phyloP scores from a whole-genome alignment of 805 yeast species.

The Millerago galiae region DNA sequence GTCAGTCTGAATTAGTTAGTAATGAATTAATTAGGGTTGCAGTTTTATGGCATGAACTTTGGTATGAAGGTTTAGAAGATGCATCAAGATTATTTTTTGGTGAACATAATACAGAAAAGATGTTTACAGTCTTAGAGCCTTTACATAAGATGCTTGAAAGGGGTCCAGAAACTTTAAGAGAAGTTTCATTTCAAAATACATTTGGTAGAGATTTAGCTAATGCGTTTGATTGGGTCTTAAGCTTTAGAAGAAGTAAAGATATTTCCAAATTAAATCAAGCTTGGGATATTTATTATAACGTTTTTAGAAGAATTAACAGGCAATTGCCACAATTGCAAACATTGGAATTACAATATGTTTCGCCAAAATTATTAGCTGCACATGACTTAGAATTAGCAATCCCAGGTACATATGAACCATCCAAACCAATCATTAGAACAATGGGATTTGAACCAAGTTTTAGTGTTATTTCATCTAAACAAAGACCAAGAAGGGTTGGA shows the following conservation, averaged over 20 bases:
- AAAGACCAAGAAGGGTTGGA: slow-evolving; percentile 82
- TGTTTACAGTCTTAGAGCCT: slow-evolving; percentile 88
- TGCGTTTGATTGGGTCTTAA: slow-evolving; percentile 90
- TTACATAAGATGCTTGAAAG: slow-evolving; percentile 75
- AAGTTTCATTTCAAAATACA: slow-evolving; percentile 85
- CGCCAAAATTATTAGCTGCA: slow-evolving; percentile 81
- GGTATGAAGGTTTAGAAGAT: slow-evolving; percentile 97
- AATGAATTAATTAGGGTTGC: slow-evolving; percentile 91
- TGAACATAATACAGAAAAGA: slow-evolving; percentile 89
- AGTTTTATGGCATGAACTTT: slow-evolving; percentile 93
- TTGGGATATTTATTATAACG: slow-evolving; percentile 94
- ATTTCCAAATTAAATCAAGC: slow-evolving; percentile 89
- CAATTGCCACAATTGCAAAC: slow-evolving; percentile 84
- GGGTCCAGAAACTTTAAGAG: slow-evolving; percentile 91
- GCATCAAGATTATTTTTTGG: slow-evolving; percentile 92
- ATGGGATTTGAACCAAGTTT: slow-evolving; percentile 73
- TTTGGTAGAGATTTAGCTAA: slow-evolving; percentile 90
- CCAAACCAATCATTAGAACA: slow-evolving; percentile 70
- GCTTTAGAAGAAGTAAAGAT: slow-evolving; percentile 80
- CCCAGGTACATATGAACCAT: slow-evolving; percentile 90
- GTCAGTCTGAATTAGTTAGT: slow-evolving; percentile 92
- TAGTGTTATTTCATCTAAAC: slow-evolving; percentile 88
- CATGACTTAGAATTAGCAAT: slow-evolving; percentile 78
- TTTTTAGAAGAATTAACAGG: slow-evolving; percentile 83
- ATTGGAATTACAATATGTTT: slow-evolving; percentile 85